Base-by-base conservation (phyloP, 768 basidiomycete species). In the Rhizopogon vesiculosus region DNA sequence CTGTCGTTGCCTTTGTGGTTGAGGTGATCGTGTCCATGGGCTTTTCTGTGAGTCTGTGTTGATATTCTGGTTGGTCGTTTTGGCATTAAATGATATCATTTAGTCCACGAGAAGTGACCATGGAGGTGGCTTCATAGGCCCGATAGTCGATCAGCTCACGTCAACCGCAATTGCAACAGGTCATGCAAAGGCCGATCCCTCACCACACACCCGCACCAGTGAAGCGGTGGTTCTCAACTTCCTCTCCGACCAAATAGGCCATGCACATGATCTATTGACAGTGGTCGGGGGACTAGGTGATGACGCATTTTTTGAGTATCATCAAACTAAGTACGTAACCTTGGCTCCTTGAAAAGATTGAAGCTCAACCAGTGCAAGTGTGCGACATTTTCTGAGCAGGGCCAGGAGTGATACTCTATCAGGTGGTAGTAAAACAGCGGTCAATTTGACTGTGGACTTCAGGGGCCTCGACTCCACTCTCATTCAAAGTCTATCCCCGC, bases 171-270 rank as follows among this genome's bases (percentile, higher is more conserved):
- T 35, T 6, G 22, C 19, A 5, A 49, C 19, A 22, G 22, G 19
- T 38, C 15, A 49, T 22, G 8, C 1, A 5, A 16, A 25, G 15
- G 31, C 9, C 16, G 16, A 15, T 49, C 8, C 15, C 8, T 5
- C 22, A 22, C 19, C 9, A 22, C 9, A 25, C 16, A 0, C 35
- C 22, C 35, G 35, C 9, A 9, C 22, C 10, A 38, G 35, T 19
- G 61, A 67, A 18, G 45, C 40, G 3, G 63, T 59, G 12, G 54
- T 64, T 38, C 38, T 64, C n/a, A 57, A 59, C 28, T 72, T 72
- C 28, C 50, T 70, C 41, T 61, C 58, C 0, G 68, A 66, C 16
- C 69, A 72, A 45, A 62, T 66, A 12, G 57, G 60, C 15, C 66
- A 72, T 9, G 63, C 69, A 13, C 70, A 56, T n/a, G 56, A 56